Evolutionary conservation across 2,329 filamentous ascomycete genomes (phyloP), one percentile per base, ranked within the genome.

Genomic region (Xylariaceae sp.): DNA sequence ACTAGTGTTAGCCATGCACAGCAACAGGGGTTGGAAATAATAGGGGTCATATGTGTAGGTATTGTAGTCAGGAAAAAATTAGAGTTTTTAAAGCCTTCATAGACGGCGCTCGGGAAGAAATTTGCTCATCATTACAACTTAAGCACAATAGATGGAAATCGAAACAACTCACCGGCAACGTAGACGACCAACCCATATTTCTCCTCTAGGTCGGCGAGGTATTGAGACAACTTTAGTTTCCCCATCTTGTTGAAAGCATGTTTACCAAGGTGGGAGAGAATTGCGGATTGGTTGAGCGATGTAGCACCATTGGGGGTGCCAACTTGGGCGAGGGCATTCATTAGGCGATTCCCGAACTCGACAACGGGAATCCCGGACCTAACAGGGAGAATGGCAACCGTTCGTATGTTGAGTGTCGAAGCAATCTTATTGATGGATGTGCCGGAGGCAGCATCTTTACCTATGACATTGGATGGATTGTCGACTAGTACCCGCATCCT

Each of bases 201-300:
- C 74, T 99, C 95, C 74, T 99, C 95, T 10, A 99, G 80, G 68
- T 99, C 95, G 2, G 96, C 95, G 48, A 99, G 82, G 69, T 99
- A 99, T 65, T 99, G 93, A 1, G 93, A 91, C 6, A 99, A 79
- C 74, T 96, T 97, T 23, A 99, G 79, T 74, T 97, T 98, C 5
- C 95, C 95, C 89, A 99, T 98, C 65, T 89, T 90, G 74, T 90
- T 98, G 72, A 99, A 99, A 0, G 96, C 95, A 73, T 99, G 92
- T 61, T 95, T 89, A 23, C 96, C 95, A 1, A 99, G 82, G 71
- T 99, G 96, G 63, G 96, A 96, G 49, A 99, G 75, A 65, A 99
- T 96, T 2, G 92, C 91, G 2, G 92, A 89, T 74, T 99, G 93
- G 62, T 96, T 97, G 14, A 99, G 81, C 0, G 91, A 93, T 0